Evolutionary conservation across 345 rosid species (phyloP).

Genomic region (Triadica sebifera): DNA sequence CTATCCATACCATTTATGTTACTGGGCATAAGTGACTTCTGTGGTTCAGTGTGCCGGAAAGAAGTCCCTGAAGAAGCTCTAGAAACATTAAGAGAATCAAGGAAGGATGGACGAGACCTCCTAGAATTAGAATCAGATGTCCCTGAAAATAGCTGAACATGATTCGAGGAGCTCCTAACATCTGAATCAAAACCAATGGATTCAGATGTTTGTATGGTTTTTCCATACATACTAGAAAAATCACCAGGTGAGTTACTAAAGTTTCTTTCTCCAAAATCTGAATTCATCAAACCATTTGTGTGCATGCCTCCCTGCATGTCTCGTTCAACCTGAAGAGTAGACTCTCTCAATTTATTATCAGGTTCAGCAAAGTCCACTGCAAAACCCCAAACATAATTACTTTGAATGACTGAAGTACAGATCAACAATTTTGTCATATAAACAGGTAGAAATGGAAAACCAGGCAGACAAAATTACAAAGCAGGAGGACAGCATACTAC

Average conservation of each 20-base stretch:
- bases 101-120: slow-evolving; percentile 85
- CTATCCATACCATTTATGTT: slow-evolving; percentile 38
- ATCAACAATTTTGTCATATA: slow-evolving; percentile 3
- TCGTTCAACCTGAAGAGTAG: slow-evolving; percentile 39
- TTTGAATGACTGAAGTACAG: slow-evolving; percentile 11
- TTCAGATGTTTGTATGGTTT: slow-evolving; percentile 40
- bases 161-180: slow-evolving; percentile 41
- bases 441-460: neutral
- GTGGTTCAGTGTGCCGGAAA: slow-evolving; percentile 39
- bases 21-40: slow-evolving; percentile 31
- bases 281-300: slow-evolving; percentile 24
- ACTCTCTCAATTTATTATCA: slow-evolving; percentile 33
- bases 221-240: slow-evolving; percentile 34
- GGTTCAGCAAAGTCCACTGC: slow-evolving; percentile 44
- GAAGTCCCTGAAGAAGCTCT: slow-evolving; percentile 51
- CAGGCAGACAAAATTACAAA: slow-evolving; percentile 27
- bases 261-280: slow-evolving; percentile 39
- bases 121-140: slow-evolving; percentile 50
- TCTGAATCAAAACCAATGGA: slow-evolving; percentile 43
- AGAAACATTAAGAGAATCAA: slow-evolving; percentile 70
- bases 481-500: slow-evolving; percentile 22
- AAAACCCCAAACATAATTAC: slow-evolving; percentile 23
- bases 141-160: slow-evolving; percentile 32
- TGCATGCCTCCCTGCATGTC: slow-evolving; percentile 6
- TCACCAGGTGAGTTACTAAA: slow-evolving; percentile 39